Evolutionary conservation across 768 basidiomycete genomes (phyloP), one percentile per base, ranked within the genome.

Genomic region (Austroboletus festivus): DNA sequence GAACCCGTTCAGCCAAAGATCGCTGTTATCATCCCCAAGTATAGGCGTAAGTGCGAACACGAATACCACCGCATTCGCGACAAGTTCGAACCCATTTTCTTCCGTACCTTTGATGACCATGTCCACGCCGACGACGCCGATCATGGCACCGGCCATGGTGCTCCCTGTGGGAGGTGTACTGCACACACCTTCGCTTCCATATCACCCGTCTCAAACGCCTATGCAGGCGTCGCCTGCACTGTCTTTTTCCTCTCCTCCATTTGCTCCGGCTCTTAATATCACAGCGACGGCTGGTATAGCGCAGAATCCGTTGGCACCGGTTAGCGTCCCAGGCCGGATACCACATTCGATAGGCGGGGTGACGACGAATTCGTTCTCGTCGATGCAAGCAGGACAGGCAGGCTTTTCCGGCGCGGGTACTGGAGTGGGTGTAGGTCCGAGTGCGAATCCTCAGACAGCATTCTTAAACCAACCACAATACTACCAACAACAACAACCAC

Each of bases 381-480:
- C 43, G 34, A 45, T 55, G 44, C 56, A 54, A 13, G 39, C 28
- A 28, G 49, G 46, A 6, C 61, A 52, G 22, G 13, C 21, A 1
- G 60, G 53, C 12, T 61, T 60, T 22, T 42, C 13, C 3, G 31
- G 31, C 4, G 31, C 31, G 12, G n/a, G n/a, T n/a, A n/a, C n/a
- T n/a, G n/a, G n/a, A n/a, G n/a, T n/a, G n/a, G n/a, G n/a, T n/a
- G n/a, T n/a, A n/a, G n/a, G n/a, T n/a, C 6, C 57, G 40, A 47
- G 52, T 21, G 59, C 52, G 50, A 62, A 65, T 6, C 64, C 71
- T 12, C 72, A 71, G 34, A 50, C 52, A 16, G 31, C 58, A 23
- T 52, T 52, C 22, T 22, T 47, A 28, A 51, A 44, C 49, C 61
- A 58, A 21, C 68, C 66, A 16, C 63, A 60, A 38, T 28, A 5